Percentiles rank a stretch among this genome's conserved stretches.
Conservation (phyloP, 2,329 filamentous ascomycete species). For the Colletotrichum neosansevieriae region DNA sequence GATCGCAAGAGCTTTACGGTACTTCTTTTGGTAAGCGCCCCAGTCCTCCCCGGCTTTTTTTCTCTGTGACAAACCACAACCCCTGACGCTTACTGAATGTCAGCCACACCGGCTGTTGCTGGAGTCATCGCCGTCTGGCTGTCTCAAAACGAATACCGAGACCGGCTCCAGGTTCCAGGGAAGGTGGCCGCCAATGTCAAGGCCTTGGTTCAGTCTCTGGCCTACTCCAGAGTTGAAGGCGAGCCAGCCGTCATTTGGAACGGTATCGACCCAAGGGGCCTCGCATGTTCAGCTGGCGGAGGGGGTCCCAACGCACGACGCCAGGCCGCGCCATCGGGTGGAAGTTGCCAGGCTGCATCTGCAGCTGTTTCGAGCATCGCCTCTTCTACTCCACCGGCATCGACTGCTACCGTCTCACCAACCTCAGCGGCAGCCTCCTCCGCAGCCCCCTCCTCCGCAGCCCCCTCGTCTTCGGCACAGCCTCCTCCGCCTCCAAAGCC, state of each 20-base stretch:
- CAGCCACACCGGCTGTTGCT: constrained; percentile 18
- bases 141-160: constrained; percentile 6
- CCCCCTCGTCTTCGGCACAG: background rate
- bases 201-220: constrained; percentile 11
- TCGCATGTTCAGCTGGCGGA: background rate
- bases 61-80: background rate
- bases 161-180: constrained; percentile 7
- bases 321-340: constrained; percentile 1
- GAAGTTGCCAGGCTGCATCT: constrained; percentile 15
- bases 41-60: background rate
- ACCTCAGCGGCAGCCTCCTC: background rate
- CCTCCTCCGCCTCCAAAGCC: constrained; percentile 9
- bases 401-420: background rate
- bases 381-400: background rate
- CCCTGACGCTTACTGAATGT: background rate
- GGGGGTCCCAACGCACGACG: background rate
- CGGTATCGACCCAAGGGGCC: constrained; percentile 19
- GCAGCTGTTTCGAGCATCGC: constrained; percentile 6
- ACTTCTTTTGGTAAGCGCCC: constrained; percentile 15
- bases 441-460: background rate
- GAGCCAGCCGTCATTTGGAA: constrained; percentile 24
- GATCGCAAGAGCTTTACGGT: background rate
- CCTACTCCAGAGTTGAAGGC: constrained; percentile 9
- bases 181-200: constrained; percentile 26
- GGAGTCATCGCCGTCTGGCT: constrained; percentile 33